Base-by-base conservation (phyloP, 331 rosid species). In the Cydonia oblonga region DNA sequence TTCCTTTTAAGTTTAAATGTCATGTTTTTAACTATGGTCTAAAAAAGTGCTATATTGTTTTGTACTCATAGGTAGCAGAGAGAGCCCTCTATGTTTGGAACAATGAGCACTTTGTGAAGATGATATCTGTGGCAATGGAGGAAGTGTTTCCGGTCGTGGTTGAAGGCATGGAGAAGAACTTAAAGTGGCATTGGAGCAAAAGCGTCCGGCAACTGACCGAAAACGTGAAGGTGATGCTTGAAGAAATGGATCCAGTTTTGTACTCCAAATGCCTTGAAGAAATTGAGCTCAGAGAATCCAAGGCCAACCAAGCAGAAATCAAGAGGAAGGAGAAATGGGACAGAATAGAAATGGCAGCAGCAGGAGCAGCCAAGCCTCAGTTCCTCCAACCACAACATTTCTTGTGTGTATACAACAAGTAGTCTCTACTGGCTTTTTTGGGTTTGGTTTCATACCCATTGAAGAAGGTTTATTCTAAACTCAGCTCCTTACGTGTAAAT, bases 61-160 rank as follows among this genome's bases (percentile, higher is more conserved):
- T 29, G 67, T 20, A 29, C 23, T 65, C 19, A 16, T 64, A 90
- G 96, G 96, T 93, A 46, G 98, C 96, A 0, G 97, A 93, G 81
- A 81, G 98, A 6, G 97, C 98, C 0, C 87, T 93, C 0, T 87
- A 85, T 69, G 78, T 90, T 8, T 89, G 96, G 98, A 93, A 87
- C 88, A 90, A 87, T 54, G 96, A 90, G 80, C 90, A 87, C 19
- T 93, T 93, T 52, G 90, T 89, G 68, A 89, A 80, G 75, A 87
- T 90, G 96, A 96, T 81, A 38, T 75, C 84, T 4, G 81, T 69
- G 57, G 90, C 82, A 64, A 71, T 82, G 42, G 91, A 79, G 23
- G 87, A 90, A 66, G 96, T 93, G 51, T 87, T 86, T 65, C 97
- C 89, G 2, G 73, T 87, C 15, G 83, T 93, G 6, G 82, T 90